A percentile compares a stretch with the other conserved stretches of the same genome.
These are phyloP conservation scores for Cyberlindnera americana DNA, from an alignment of 805 yeast genomes.

Conservation along the genomic window DNA sequence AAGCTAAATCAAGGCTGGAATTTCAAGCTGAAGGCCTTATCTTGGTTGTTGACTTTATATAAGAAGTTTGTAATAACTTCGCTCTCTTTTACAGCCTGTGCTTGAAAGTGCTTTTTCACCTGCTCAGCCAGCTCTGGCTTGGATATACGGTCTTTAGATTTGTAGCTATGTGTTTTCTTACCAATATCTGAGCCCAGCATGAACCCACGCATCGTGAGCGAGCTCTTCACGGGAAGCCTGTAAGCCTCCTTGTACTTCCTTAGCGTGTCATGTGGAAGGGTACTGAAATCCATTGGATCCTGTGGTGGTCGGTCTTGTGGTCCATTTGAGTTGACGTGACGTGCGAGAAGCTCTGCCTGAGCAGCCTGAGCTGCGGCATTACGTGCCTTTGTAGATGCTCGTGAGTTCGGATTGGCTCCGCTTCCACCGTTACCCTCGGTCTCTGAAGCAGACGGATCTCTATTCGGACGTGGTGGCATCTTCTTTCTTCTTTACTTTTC, in stretches of 20 bases:
- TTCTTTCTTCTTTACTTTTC: not conserved
- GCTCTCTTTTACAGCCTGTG: conserved; percentile 63
- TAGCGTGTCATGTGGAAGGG: conserved; percentile 58
- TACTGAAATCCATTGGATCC: conserved; percentile 67
- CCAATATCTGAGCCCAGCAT: conserved; percentile 72
- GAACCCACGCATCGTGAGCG: conserved; percentile 66
- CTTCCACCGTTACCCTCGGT: conserved; percentile 16
- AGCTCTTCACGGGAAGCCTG: conserved; percentile 51
- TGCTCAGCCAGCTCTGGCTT: conserved; percentile 57
- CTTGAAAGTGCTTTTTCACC: conserved; percentile 65
- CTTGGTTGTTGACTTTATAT: conserved; percentile 77
- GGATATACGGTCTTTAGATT: conserved; percentile 42
- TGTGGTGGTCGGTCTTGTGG: conserved; percentile 51
- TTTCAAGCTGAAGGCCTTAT: conserved; percentile 39
- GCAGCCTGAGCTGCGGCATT: conserved; percentile 62
- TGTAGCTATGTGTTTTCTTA: conserved; percentile 51
- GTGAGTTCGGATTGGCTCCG: conserved; percentile 21
- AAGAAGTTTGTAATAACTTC: conserved; percentile 87
- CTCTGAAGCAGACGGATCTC: conserved; percentile 27
- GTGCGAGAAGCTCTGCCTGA: conserved; percentile 62
- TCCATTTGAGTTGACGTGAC: conserved; percentile 71
- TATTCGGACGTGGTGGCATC: conserved; percentile 28
- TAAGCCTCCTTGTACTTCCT: conserved; percentile 66
- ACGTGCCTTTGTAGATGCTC: conserved; percentile 56
- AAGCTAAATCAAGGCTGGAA: conserved; percentile 21